Base-by-base conservation (phyloP, 441 rosid species). In the Adansonia gregorii region DNA sequence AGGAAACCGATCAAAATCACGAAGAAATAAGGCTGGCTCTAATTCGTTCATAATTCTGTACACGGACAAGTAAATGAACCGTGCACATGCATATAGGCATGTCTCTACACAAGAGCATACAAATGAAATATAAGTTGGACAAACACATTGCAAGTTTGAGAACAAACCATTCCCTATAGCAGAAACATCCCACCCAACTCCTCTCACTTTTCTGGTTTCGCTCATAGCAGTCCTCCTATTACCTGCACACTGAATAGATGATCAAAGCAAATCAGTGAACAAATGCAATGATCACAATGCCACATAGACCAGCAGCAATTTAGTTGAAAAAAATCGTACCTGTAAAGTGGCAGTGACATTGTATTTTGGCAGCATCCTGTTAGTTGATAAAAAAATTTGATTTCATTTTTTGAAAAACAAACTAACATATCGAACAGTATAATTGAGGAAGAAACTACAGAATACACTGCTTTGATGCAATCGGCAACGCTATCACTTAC, bases 141-240 rank as follows among this genome's bases (percentile, higher is more conserved):
- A 2, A 59, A 35, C 48, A 48, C 69, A 66, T 43, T 7, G 72
- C 15, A 73, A 63, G n/a, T 60, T 43, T 61, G 51, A 54, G 74
- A 81, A 78, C 87, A 55, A 80, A 96, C 99, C 98, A 76, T 93
- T 97, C 72, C 98, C 99, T 45, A 97, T 58, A 14, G 99, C 97
- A 84, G 98, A 88, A 82, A 94, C 85, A 78, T 87, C 97, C 99
- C 98, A 97, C 74, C 99, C 99, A 85, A 97, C 98, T 9, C 98
- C 99, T 84, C 81, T 91, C 43, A 96, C 99, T 64, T 84, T 82
- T 63, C 88, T 85, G 88, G 86, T 83, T 55, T 90, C 84, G 88
- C 98, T 96, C 99, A 96, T 96, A 75, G 99, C 97, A 24, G 98
- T 96, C 82, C 99, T 93, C 83, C 98, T 86, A 84, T 96, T 96